These are phyloP conservation scores for Leccinellum albellum DNA, from an alignment of 768 basidiomycete species.

Conservation along the genomic window DNA sequence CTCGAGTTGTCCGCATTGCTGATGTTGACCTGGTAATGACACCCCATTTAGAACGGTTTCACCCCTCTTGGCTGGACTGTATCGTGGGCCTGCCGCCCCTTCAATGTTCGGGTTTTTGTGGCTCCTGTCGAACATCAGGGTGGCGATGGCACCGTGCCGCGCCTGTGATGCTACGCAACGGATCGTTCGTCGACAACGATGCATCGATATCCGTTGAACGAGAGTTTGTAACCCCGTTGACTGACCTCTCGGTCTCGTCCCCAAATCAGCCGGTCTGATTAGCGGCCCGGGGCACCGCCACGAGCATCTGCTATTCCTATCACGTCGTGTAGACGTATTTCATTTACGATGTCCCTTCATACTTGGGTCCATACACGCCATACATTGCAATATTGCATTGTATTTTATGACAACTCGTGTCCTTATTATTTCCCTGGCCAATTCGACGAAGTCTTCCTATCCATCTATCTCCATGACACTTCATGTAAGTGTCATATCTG, in stretches of 20 bases:
- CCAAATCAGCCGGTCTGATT: not conserved
- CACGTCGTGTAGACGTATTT: slow-evolving; percentile 2
- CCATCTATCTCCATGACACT: not conserved
- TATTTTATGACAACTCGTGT: not conserved
- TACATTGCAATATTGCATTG: not conserved
- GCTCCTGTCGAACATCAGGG: not conserved
- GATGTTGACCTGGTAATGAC: not conserved
- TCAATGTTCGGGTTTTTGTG: not conserved
- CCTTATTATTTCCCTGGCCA: not conserved
- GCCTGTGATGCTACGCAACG: not conserved
- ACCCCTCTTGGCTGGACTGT: slow-evolving; percentile 7
- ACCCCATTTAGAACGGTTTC: slow-evolving; percentile 5
- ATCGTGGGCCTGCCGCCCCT: not conserved
- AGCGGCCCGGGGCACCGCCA: slow-evolving; percentile 1
- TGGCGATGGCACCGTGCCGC: not conserved
- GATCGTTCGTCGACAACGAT: not conserved
- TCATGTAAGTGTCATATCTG: not conserved
- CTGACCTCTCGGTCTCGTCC: not conserved
- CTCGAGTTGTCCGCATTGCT: slow-evolving; percentile 24
- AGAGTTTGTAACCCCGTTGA: not conserved
- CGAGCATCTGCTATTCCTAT: slow-evolving; percentile 3
- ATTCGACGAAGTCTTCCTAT: not conserved
- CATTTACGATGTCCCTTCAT: not conserved
- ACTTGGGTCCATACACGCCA: not conserved
- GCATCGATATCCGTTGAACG: not conserved